These are phyloP conservation scores for Citrus mangshanensis DNA, from an alignment of 345 rosid species.

Conservation along the genomic window DNA sequence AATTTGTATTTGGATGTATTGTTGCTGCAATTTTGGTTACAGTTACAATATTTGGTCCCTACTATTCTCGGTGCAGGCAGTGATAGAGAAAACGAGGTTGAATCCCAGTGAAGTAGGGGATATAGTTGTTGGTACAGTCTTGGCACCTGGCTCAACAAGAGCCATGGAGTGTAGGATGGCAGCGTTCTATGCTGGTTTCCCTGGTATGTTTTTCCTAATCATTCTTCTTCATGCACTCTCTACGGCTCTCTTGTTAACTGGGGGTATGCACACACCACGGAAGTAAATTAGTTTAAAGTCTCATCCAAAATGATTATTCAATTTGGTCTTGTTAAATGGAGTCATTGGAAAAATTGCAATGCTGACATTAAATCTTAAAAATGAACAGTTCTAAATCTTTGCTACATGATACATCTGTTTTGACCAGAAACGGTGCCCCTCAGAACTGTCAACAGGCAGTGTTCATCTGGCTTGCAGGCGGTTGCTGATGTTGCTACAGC, in stretches of 20 bases:
- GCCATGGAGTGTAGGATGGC: slow-evolving; percentile 90
- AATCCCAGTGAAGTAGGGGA: slow-evolving; percentile 88
- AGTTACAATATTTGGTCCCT: too few relatives aligned
- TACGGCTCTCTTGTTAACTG: background rate
- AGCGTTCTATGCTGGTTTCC: slow-evolving; percentile 90
- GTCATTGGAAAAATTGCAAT: background rate
- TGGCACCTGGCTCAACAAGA: slow-evolving; percentile 82
- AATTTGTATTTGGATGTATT: background rate
- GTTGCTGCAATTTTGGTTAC: background rate
- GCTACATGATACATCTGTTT: background rate
- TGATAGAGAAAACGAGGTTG: slow-evolving; percentile 66
- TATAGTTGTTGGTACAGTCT: slow-evolving; percentile 89
- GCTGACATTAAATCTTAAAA: background rate
- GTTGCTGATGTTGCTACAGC: slow-evolving; percentile 92
- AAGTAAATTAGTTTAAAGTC: background rate
- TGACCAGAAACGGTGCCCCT: slow-evolving; percentile 71
- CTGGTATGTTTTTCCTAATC: slow-evolving; percentile 43
- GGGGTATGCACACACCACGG: background rate
- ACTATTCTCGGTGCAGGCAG: slow-evolving; percentile 42
- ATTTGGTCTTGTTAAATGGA: background rate
- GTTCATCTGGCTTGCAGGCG: slow-evolving; percentile 92
- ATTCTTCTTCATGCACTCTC: slow-evolving; percentile 1
- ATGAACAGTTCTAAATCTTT: background rate
- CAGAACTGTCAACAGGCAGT: slow-evolving; percentile 91
- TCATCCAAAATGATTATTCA: background rate